phyloP scores from a whole-genome alignment of 441 rosid species.

The Isatis lusitanica region DNA sequence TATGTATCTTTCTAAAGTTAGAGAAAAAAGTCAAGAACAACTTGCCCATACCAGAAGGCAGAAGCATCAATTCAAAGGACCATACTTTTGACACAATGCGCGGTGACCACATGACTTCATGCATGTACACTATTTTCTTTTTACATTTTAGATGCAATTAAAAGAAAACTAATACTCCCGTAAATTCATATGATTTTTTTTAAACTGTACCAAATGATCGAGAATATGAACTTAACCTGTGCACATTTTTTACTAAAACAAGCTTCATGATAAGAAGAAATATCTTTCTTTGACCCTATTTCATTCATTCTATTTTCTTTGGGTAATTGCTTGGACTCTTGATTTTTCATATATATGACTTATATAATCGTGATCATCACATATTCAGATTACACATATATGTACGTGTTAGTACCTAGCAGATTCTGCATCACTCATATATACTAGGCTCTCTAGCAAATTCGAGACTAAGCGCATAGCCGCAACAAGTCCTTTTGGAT shows the following conservation, averaged over 20 bases:
- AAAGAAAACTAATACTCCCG: background rate
- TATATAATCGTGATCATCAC: background rate
- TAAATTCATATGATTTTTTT: too few relatives aligned
- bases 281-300: background rate
- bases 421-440: background rate
- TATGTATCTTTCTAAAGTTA: background rate
- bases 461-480: background rate
- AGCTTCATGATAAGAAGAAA: background rate
- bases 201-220: too few relatives aligned
- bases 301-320: background rate
- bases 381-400: too few relatives aligned
- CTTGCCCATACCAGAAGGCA: slow-evolving; percentile 11
- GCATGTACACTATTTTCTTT: background rate
- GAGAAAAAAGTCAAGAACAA: slow-evolving; percentile 14
- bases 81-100: slow-evolving; percentile 7
- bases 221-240: too few relatives aligned
- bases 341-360: background rate
- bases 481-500: background rate
- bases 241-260: background rate
- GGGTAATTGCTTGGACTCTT: background rate
- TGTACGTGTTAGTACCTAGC: background rate
- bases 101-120: background rate
- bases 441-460: background rate
- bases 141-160: background rate
- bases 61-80: slow-evolving; percentile 17